phyloP scores from a whole-genome alignment of 176 grass and related monocot genomes.

The Miscanthus lutarioriparius region DNA sequence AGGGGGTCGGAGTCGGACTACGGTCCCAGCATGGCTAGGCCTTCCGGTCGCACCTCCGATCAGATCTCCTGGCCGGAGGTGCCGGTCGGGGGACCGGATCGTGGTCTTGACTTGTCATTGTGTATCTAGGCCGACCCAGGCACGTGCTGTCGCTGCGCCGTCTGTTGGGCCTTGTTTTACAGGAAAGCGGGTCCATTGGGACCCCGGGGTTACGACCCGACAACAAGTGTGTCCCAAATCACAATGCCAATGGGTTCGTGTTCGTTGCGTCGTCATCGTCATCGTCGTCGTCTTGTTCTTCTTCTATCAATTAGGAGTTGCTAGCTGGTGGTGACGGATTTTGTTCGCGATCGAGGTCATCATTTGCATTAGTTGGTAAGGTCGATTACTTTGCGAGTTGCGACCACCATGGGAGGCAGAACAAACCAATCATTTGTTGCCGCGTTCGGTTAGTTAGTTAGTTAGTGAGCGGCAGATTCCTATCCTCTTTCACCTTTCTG shows the following conservation, averaged over 20 bases:
- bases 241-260: background rate
- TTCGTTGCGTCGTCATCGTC: conserved; percentile 3
- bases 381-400: conserved; percentile 6
- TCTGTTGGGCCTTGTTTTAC: no score
- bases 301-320: background rate
- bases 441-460: background rate
- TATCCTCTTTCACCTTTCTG: background rate
- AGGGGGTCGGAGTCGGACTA: no score
- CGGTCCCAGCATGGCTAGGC: no score
- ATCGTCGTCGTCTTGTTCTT: background rate
- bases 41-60: no score
- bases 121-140: no score
- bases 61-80: no score
- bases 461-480: conserved; percentile 12
- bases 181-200: no score
- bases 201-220: no score
- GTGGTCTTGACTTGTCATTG: no score
- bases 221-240: no score
- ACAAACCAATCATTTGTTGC: conserved; percentile 9
- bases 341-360: background rate
- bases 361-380: conserved; percentile 42
- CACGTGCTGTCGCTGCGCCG: no score
- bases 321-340: conserved; percentile 17
- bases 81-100: no score
- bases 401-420: conserved; percentile 18